Conservation (phyloP, 208 protist species). For the Leishmania guyanensis region DNA sequence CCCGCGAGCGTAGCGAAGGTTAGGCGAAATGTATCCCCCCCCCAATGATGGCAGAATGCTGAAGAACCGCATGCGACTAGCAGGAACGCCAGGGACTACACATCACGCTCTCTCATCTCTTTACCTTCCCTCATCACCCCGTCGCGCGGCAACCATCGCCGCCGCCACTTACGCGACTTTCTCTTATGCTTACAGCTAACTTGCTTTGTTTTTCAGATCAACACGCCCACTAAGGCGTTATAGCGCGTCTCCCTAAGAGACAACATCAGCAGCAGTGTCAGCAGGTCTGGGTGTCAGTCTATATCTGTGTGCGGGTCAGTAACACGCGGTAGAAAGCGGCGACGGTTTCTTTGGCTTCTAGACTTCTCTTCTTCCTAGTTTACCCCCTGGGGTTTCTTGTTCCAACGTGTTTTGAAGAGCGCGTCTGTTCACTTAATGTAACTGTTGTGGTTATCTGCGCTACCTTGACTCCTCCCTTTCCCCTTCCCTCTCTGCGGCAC, state of each 20-base stretch:
- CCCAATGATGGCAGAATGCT: background rate
- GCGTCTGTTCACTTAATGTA: background rate
- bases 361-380: background rate
- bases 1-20: background rate
- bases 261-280: background rate
- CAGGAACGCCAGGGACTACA: background rate
- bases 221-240: background rate
- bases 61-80: background rate
- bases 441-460: background rate
- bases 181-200: background rate
- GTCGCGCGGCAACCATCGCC: background rate
- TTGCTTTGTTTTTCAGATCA: background rate
- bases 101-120: background rate
- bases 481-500: background rate
- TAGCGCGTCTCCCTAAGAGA: background rate
- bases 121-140: background rate
- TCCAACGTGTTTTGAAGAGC: background rate
- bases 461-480: background rate
- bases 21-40: background rate
- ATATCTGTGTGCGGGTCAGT: background rate
- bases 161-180: background rate
- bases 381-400: background rate
- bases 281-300: background rate
- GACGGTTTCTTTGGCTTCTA: background rate
- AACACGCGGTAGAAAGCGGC: background rate